phyloP scores from a whole-genome alignment of 352 stramenopile genomes.

The Blastocystis sp. region DNA sequence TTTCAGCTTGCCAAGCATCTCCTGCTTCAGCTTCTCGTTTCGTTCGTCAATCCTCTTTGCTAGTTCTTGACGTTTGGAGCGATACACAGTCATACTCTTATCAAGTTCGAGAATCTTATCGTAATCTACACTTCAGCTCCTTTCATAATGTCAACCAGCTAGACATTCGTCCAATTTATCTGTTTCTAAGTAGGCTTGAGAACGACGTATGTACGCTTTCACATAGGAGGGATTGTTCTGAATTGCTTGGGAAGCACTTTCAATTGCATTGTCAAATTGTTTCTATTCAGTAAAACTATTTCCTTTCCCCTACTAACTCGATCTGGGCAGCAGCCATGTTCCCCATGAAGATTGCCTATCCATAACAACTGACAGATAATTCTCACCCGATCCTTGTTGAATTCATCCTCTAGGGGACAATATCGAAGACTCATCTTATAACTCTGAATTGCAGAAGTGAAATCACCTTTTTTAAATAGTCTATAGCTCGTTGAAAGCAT shows the following conservation, averaged over 20 bases:
- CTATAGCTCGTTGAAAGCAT: background rate
- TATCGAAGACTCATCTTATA: slow-evolving; percentile 40
- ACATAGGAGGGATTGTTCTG: slow-evolving; percentile 90
- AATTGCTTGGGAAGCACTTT: slow-evolving; percentile 88
- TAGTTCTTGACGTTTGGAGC: slow-evolving; percentile 70
- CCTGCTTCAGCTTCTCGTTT: slow-evolving; percentile 95
- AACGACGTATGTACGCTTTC: slow-evolving; percentile 86
- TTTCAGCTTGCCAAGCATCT: slow-evolving; percentile 94
- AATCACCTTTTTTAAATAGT: slow-evolving; percentile 60
- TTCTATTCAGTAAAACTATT: slow-evolving; percentile 60
- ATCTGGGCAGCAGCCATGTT: slow-evolving; percentile 64
- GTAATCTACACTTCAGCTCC: slow-evolving; percentile 73
- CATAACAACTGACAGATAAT: background rate
- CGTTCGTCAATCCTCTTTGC: slow-evolving; percentile 83
- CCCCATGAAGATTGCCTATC: slow-evolving; percentile 54
- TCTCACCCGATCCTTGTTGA: slow-evolving; percentile 53
- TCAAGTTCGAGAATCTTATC: slow-evolving; percentile 88
- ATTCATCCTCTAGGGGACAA: slow-evolving; percentile 49
- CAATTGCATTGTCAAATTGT: slow-evolving; percentile 82
- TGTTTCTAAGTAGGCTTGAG: slow-evolving; percentile 84
- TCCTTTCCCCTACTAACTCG: background rate
- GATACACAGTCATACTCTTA: slow-evolving; percentile 73
- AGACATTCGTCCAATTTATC: slow-evolving; percentile 90
- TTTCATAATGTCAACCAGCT: slow-evolving; percentile 72
- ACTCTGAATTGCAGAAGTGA: slow-evolving; percentile 3